Evolutionary conservation across 768 basidiomycete genomes (phyloP), one percentile per base, ranked within the genome.

Genomic region (Agaricus subrufescens): DNA sequence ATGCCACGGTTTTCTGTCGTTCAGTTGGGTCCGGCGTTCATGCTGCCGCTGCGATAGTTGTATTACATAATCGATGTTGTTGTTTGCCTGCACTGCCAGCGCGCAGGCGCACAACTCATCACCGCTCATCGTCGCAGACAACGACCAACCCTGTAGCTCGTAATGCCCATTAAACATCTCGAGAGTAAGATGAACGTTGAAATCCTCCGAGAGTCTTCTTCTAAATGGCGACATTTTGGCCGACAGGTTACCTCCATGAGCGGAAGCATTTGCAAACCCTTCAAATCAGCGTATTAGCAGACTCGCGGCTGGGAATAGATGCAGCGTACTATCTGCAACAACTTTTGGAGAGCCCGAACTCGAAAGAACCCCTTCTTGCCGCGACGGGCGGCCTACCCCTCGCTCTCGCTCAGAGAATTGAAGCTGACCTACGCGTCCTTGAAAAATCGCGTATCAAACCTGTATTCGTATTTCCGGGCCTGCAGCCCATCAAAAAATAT

Each of bases 291-390:
- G 84, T 86, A 0, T 79, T 99, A 47, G 81, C 90, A 42, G 92
- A 97, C 66, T 91, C 94, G 51, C 89, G 97, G 45, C 87, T 99
- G 27, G 97, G 97, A 31, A 97, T 99, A 67, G 96, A 99, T 79
- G 94, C 94, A 3, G 86, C 89, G 2, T 86, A 88, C 71, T 99
- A 98, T 72, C 78, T 99, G 40, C 80, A 86, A 52, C 77, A 80
- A 45, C 78, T 98, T 61, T 86, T 86, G 14, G 89, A 92, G 54
- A 83, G 75, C 58, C 82, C 89, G 0, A 76, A 84, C 1, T 84
- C 92, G 15, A 83, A 90, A 34, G 97, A 99, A 75, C 89, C 94
- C 12, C 82, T 98, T 34, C 83, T 98, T 11, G 91, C 95, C 0
- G 94, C 96, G 0, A 96, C 95, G 1, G 97, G 97, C 19, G 97